phyloP scores from a whole-genome alignment of 116 monocot species.

The Dioscorea cayenensis region DNA sequence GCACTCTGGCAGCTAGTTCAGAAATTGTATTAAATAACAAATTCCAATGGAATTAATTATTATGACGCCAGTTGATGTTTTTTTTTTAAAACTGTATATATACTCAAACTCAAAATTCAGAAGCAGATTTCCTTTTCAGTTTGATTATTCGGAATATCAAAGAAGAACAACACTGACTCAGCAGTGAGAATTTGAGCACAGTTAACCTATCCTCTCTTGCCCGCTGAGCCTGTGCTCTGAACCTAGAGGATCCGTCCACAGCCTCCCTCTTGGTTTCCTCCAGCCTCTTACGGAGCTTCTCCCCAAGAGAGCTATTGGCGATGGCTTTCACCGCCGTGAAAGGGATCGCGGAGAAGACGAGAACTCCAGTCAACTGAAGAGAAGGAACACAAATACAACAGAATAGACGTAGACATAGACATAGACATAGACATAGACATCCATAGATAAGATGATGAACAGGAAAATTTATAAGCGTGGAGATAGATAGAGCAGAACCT shows the following conservation, averaged over 20 bases:
- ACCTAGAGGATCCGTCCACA: slow-evolving; percentile 12
- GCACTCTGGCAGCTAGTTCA: too few relatives aligned
- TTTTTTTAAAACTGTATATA: too few relatives aligned
- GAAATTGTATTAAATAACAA: too few relatives aligned
- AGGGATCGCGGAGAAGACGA: slow-evolving; percentile 86
- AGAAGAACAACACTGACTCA: neutral
- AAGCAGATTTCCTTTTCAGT: too few relatives aligned
- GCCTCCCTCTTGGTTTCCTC: slow-evolving; percentile 64
- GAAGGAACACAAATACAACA: neutral
- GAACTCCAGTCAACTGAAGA: slow-evolving; percentile 62
- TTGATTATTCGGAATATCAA: neutral
- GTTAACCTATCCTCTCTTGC: slow-evolving; percentile 23
- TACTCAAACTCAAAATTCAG: too few relatives aligned
- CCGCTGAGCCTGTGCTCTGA: slow-evolving; percentile 6
- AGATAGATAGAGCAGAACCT: slow-evolving; percentile 14
- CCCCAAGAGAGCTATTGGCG: slow-evolving; percentile 82
- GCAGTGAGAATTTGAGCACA: neutral
- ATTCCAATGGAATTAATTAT: too few relatives aligned
- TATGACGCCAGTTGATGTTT: too few relatives aligned
- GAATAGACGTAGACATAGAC: neutral
- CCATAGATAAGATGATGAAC: neutral
- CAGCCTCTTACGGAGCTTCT: slow-evolving; percentile 50
- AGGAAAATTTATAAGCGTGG: neutral
- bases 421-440: neutral
- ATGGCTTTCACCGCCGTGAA: slow-evolving; percentile 92